Percentiles rank a stretch among this genome's conserved stretches.
Evolutionary conservation across 2,329 filamentous ascomycete genomes (phyloP).

Genomic region (Cercospora janseana): DNA sequence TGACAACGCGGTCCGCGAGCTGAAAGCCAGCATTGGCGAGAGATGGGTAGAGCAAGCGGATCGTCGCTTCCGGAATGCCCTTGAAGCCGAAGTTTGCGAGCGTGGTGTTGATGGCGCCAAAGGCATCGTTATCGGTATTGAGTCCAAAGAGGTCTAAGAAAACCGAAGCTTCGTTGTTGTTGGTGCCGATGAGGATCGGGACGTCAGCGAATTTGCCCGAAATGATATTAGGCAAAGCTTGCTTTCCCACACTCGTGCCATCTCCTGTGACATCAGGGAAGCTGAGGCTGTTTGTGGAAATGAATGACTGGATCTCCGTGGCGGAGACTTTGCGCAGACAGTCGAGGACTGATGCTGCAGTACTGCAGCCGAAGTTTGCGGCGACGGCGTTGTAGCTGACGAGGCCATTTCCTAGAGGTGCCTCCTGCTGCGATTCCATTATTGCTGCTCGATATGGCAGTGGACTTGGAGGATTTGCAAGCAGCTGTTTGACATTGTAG

Average conservation of each 20-base stretch:
- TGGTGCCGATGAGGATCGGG: slow-evolving; percentile 31
- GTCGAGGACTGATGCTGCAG: slow-evolving; percentile 2
- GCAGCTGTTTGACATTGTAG: slow-evolving; percentile 19
- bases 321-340: slow-evolving; percentile 20
- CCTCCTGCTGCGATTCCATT: slow-evolving; percentile 19
- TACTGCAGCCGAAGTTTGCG: slow-evolving; percentile 20
- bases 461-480: slow-evolving; percentile 22
- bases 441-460: slow-evolving; percentile 27
- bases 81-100: slow-evolving; percentile 22
- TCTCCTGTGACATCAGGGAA: slow-evolving; percentile 20
- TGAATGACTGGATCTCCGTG: slow-evolving; percentile 17
- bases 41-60: neutral
- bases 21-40: neutral
- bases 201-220: slow-evolving; percentile 25
- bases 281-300: slow-evolving; percentile 25
- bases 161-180: slow-evolving; percentile 31
- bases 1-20: slow-evolving; percentile 11
- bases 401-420: slow-evolving; percentile 9
- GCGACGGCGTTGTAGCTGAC: slow-evolving; percentile 19
- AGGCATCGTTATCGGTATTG: slow-evolving; percentile 13
- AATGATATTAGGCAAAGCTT: slow-evolving; percentile 14
- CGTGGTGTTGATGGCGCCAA: slow-evolving; percentile 11
- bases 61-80: neutral
- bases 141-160: slow-evolving; percentile 26
- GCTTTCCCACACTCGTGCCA: slow-evolving; percentile 17